Evolutionary conservation across 2,329 filamentous ascomycete species (phyloP), one percentile per base, ranked within the genome.

Genomic region (Davidsoniella eucalypti): DNA sequence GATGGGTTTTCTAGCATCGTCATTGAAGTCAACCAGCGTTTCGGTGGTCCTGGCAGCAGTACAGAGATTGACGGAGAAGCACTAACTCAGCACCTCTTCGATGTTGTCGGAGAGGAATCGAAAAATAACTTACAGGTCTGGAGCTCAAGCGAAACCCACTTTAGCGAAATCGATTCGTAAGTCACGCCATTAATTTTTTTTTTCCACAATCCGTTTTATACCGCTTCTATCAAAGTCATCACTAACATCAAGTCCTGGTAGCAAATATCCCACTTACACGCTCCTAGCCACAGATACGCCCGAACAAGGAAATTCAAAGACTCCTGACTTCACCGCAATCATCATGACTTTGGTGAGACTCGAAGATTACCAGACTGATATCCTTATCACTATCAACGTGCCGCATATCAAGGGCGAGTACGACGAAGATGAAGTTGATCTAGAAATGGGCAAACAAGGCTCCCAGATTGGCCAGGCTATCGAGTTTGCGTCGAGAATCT

Each of bases 321-420:
- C 65, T 18, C 73, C 67, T 43, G 73, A 80, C 60, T 84, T 84
- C 63, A 85, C 84, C 6, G 84, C 77, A 40, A 80, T 92, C 53
- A 76, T 88, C 56, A 71, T 94, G 56, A 77, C 86, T 14, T 69
- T 95, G 39, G 67, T 95, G 51, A 74, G 90, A 14, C 70, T 96
- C 44, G 81, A 81, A 64, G 73, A 76, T 58, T 73, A 87, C 61
- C 71, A 70, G 52, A 90, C 88, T 1, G 90, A 96, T 64, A 67
- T 96, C 38, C 68, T 94, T 44, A 78, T 94, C 55, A 84, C 84
- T 39, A 77, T 94, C 60, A 95, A 94, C 64, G 84, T 94, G 44
- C 90, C 88, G 25, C 82, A 92, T 61, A 81, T 87, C 57, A 72
- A 76, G 57, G 80, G 81, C 55, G 77, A 84, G 62, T 87, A 87